phyloP scores from a whole-genome alignment of 148 eudicot genomes.

The Selenicereus undatus region DNA sequence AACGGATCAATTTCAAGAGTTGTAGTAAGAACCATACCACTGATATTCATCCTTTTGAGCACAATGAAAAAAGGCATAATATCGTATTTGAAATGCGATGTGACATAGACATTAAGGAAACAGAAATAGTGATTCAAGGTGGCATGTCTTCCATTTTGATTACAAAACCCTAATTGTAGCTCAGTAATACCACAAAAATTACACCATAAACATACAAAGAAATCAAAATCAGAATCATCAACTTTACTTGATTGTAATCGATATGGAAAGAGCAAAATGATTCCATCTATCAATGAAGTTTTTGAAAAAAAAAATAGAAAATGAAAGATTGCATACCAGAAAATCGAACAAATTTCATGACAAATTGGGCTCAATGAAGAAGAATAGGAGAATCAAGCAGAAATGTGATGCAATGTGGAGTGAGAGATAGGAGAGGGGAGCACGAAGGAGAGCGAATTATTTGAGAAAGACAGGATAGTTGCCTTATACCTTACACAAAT shows the following conservation, averaged over 20 bases:
- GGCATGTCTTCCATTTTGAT: not conserved
- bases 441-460: too few species aligned
- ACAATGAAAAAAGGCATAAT: not conserved
- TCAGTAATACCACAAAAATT: not conserved
- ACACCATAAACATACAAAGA: not conserved
- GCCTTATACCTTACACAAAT: too few species aligned
- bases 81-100: not conserved
- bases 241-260: not conserved
- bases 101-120: not conserved
- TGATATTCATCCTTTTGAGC: not conserved
- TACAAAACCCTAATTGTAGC: conserved; percentile 9
- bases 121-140: not conserved
- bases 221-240: not conserved
- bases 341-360: not conserved
- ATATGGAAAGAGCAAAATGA: not conserved
- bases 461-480: too few species aligned
- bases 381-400: not conserved
- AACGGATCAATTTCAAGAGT: not conserved
- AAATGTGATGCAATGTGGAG: not conserved
- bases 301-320: too few species aligned
- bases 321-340: not conserved
- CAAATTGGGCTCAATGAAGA: not conserved
- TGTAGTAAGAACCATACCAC: not conserved
- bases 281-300: not conserved
- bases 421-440: not conserved